Conservation (phyloP, 2,329 filamentous ascomycete species). For the Periconia sp. region DNA sequence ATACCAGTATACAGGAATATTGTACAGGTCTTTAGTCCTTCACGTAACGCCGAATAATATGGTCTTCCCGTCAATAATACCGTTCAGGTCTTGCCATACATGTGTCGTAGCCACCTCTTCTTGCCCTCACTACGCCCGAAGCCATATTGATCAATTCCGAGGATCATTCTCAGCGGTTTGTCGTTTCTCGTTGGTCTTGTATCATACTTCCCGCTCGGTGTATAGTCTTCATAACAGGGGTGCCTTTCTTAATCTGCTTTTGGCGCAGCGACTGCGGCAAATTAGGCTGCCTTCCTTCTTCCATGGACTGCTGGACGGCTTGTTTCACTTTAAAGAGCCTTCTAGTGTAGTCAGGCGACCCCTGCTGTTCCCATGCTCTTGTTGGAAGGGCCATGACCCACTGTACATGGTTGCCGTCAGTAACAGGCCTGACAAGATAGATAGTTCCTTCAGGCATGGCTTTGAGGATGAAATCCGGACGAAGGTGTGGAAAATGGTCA, state of each 20-base stretch:
- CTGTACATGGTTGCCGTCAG: conserved; percentile 27
- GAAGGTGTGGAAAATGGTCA: conserved; percentile 34
- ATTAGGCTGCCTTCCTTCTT: conserved; percentile 11
- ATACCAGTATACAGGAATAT: too few species aligned
- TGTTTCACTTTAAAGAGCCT: conserved; percentile 21
- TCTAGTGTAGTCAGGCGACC: conserved; percentile 7
- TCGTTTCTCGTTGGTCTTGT: not conserved
- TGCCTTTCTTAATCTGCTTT: conserved; percentile 4
- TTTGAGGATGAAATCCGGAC: conserved; percentile 38
- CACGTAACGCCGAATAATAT: too few species aligned
- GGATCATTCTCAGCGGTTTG: too few species aligned
- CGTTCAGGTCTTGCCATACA: too few species aligned
- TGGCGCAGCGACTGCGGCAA: conserved; percentile 17
- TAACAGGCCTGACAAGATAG: conserved; percentile 27
- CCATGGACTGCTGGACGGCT: conserved; percentile 13
- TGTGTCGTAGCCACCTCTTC: too few species aligned
- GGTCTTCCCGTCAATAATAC: too few species aligned
- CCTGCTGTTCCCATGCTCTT: not conserved
- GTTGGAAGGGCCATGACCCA: conserved; percentile 25
- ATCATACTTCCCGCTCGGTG: not conserved
- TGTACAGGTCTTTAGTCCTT: too few species aligned
- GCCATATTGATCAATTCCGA: too few species aligned
- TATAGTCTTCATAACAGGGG: not conserved
- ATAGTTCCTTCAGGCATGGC: conserved; percentile 31
- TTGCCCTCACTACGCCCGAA: too few species aligned